Percentiles rank a stretch among this genome's conserved stretches.
phyloP scores from a whole-genome alignment of 2,329 filamentous ascomycete genomes.

The Colletotrichum noveboracense region DNA sequence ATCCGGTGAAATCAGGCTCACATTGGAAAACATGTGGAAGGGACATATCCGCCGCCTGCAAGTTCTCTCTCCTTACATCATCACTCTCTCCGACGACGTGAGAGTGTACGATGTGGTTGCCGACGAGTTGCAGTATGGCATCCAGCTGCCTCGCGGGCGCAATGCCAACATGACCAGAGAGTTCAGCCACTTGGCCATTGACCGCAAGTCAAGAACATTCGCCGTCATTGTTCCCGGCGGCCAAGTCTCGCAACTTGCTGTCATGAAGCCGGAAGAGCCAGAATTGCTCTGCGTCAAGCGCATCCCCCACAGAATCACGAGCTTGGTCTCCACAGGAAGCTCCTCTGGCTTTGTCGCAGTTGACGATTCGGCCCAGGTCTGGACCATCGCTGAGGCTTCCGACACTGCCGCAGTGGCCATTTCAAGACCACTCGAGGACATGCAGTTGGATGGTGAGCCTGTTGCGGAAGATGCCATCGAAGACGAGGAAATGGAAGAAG shows the following conservation, averaged over 20 bases:
- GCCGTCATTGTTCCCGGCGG: constrained; percentile 61
- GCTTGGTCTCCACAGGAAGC: constrained; percentile 67
- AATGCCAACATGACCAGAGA: constrained; percentile 35
- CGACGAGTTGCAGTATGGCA: constrained; percentile 73
- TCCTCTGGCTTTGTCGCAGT: constrained; percentile 77
- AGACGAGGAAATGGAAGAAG: constrained; percentile 34
- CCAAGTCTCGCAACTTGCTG: constrained; percentile 60
- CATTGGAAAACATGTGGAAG: constrained; percentile 70
- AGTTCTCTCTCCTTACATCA: constrained; percentile 75
- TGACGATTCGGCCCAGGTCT: constrained; percentile 77
- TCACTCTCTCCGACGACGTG: constrained; percentile 76
- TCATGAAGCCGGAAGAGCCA: constrained; percentile 69
- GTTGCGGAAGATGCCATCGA: constrained; percentile 29
- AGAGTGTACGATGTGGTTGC: constrained; percentile 85
- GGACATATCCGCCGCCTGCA: constrained; percentile 70
- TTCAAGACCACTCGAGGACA: constrained; percentile 60
- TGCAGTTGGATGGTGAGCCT: constrained; percentile 44
- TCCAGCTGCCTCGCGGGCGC: constrained; percentile 56
- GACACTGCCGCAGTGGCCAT: constrained; percentile 57
- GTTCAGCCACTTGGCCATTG: constrained; percentile 73
- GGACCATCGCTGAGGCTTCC: constrained; percentile 64
- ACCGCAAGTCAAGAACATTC: constrained; percentile 68
- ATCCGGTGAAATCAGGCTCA: constrained; percentile 69
- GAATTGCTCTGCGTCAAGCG: constrained; percentile 64
- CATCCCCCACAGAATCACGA: constrained; percentile 65